phyloP scores from a whole-genome alignment of 2,329 filamentous ascomycete species.

The Penicillium sp. region DNA sequence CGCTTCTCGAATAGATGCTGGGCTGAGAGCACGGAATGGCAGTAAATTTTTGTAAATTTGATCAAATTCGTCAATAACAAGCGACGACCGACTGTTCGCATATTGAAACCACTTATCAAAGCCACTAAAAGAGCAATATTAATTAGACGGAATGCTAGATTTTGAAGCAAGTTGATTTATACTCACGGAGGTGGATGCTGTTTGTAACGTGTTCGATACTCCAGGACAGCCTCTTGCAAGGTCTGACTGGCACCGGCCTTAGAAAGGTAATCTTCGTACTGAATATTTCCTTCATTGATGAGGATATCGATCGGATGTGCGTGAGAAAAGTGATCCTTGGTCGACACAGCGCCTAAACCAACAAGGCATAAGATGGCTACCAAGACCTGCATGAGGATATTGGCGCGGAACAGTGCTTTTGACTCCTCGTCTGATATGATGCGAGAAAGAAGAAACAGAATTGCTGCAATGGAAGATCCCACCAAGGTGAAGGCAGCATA shows the following conservation, averaged over 20 bases:
- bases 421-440: slow-evolving; percentile 34
- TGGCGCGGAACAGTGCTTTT: slow-evolving; percentile 31
- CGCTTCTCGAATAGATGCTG: slow-evolving; percentile 55
- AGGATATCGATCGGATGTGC: slow-evolving; percentile 61
- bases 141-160: neutral
- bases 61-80: slow-evolving; percentile 64
- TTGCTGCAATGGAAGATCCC: slow-evolving; percentile 33
- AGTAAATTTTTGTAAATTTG: slow-evolving; percentile 61
- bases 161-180: neutral
- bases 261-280: slow-evolving; percentile 55
- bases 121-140: slow-evolving; percentile 37
- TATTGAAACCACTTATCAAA: slow-evolving; percentile 66
- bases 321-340: slow-evolving; percentile 44
- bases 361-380: slow-evolving; percentile 49
- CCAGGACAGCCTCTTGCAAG: slow-evolving; percentile 53
- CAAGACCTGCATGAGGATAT: slow-evolving; percentile 39
- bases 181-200: slow-evolving; percentile 59
- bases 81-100: slow-evolving; percentile 55
- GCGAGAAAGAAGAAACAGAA: slow-evolving; percentile 34
- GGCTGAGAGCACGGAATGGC: slow-evolving; percentile 59
- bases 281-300: slow-evolving; percentile 53
- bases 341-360: slow-evolving; percentile 45
- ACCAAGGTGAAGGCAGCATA: slow-evolving; percentile 36
- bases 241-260: slow-evolving; percentile 54
- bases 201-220: slow-evolving; percentile 58